A percentile compares a stretch with the other conserved stretches of the same genome.
These are phyloP conservation scores for Cnidoscolus chayamansa DNA, from an alignment of 441 rosid species.

Conservation along the genomic window DNA sequence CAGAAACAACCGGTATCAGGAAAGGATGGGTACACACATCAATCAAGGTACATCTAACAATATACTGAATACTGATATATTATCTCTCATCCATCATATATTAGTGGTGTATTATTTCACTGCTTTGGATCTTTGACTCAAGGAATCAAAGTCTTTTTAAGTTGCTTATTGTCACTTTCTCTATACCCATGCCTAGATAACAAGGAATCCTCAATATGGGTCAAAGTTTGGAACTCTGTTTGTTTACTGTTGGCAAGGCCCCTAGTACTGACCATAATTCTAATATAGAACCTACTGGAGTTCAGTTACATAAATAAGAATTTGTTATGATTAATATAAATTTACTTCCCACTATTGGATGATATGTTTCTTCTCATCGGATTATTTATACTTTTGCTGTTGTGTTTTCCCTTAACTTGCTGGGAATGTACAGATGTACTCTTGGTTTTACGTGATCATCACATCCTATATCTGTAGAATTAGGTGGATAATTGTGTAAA, in stretches of 20 bases:
- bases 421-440: background rate
- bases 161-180: background rate
- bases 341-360: background rate
- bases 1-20: conserved; percentile 18
- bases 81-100: background rate
- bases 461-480: background rate
- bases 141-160: background rate
- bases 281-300: background rate
- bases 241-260: background rate
- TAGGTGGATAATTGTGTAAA: background rate
- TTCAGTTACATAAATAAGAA: background rate
- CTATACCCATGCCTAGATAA: background rate
- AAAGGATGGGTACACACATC: conserved; percentile 20
- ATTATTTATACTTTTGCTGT: background rate
- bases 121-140: background rate
- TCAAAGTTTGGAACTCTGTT: conserved; percentile 1
- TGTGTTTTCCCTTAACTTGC: background rate
- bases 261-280: background rate
- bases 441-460: background rate
- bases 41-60: conserved; percentile 21
- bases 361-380: background rate
- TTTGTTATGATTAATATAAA: background rate
- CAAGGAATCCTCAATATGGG: conserved; percentile 1
- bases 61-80: conserved; percentile 8
- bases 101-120: background rate